A percentile compares a stretch with the other conserved stretches of the same genome.
Conservation (phyloP, 2,329 filamentous ascomycete species). For the Talaromyces funiculosus region DNA sequence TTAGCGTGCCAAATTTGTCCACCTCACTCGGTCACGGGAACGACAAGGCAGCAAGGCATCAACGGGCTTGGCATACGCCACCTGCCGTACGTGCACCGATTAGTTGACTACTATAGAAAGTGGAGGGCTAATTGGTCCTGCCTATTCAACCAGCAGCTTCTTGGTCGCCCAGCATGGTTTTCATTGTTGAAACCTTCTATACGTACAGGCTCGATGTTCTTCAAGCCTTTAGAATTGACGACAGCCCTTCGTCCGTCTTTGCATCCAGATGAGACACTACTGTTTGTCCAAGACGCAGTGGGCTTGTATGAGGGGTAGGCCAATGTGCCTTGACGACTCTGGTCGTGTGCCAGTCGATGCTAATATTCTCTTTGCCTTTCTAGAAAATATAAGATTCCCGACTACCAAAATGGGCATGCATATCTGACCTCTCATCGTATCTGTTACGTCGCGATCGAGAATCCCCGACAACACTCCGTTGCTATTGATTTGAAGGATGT, state of each 20-base stretch:
- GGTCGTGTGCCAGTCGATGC: not conserved
- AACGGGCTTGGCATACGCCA: constrained; percentile 11
- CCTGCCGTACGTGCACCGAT: not conserved
- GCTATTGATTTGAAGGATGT: constrained; percentile 86
- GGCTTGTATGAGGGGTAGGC: constrained; percentile 94
- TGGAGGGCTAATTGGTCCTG: not conserved
- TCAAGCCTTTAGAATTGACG: constrained; percentile 91
- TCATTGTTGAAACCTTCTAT: constrained; percentile 7
- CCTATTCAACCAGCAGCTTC: not conserved
- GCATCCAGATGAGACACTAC: constrained; percentile 84
- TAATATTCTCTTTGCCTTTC: constrained; percentile 12
- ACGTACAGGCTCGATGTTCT: constrained; percentile 74
- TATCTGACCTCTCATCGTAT: constrained; percentile 93
- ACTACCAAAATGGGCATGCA: constrained; percentile 91
- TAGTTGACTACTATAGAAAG: not conserved
- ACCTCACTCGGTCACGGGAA: not conserved
- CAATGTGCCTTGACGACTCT: not conserved
- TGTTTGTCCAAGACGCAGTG: constrained; percentile 97
- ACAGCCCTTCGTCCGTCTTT: constrained; percentile 91
- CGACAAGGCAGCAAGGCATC: constrained; percentile 7
- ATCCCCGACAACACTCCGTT: constrained; percentile 78
- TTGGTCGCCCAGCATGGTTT: constrained; percentile 15
- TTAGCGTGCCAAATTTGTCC: constrained; percentile 15
- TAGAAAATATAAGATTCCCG: constrained; percentile 90
- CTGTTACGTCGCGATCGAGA: constrained; percentile 86